A percentile compares a stretch with the other conserved stretches of the same genome.
phyloP scores from a whole-genome alignment of 495 filamentous ascomycete species.

The Oleoguttula mirabilis region DNA sequence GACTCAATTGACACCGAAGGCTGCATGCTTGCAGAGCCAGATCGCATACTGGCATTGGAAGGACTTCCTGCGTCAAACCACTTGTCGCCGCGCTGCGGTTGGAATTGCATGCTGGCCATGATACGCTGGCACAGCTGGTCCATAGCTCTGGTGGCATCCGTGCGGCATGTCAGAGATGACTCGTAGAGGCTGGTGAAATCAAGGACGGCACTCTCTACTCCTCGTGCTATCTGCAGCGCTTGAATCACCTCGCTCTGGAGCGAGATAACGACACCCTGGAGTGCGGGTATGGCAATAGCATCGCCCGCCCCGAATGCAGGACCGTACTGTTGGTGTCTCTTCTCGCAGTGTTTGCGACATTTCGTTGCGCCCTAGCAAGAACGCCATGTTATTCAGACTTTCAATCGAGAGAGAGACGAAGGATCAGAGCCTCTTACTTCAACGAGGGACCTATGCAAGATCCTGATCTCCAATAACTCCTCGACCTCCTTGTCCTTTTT shows the following conservation, averaged over 20 bases:
- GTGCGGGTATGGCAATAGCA: slow-evolving; percentile 24
- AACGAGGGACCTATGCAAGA: slow-evolving; percentile 28
- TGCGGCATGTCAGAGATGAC: slow-evolving; percentile 27
- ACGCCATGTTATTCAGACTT: no score
- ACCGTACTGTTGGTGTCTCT: slow-evolving; percentile 25
- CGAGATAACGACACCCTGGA: slow-evolving; percentile 37
- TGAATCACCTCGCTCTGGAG: slow-evolving; percentile 35
- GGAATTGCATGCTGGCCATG: slow-evolving; percentile 15
- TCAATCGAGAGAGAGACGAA: no score
- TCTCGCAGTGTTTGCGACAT: slow-evolving; percentile 28
- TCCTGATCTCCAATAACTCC: neutral
- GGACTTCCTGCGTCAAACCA: no score
- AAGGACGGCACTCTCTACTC: slow-evolving; percentile 27
- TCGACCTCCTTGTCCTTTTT: slow-evolving; percentile 23
- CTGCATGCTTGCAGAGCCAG: no score
- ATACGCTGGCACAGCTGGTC: slow-evolving; percentile 31
- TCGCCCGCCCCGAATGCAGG: slow-evolving; percentile 32
- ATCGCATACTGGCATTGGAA: no score
- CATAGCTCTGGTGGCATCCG: slow-evolving; percentile 24
- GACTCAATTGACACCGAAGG: no score
- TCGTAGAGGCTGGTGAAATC: slow-evolving; percentile 33
- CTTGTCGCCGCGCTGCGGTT: slow-evolving; percentile 7
- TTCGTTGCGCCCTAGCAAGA: slow-evolving; percentile 23
- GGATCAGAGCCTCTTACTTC: no score
- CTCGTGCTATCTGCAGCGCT: slow-evolving; percentile 31